Evolutionary conservation across 768 basidiomycete genomes (phyloP), one percentile per base, ranked within the genome.

Genomic region (Neoboletus brunneissimus): DNA sequence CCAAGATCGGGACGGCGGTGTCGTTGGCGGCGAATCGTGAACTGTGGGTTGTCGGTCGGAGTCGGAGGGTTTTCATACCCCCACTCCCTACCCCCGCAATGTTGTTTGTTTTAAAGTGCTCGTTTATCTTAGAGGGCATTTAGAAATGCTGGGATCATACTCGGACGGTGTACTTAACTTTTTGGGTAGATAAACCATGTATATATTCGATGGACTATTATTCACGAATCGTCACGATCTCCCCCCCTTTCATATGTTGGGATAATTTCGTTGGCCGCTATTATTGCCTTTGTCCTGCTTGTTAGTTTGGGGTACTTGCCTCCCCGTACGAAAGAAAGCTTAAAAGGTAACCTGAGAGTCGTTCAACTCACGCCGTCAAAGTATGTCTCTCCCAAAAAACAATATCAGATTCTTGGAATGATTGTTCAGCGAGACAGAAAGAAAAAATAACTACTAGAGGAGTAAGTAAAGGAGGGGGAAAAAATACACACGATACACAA

Each of bases 401-500:
- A 23, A 44, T 15, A 31, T n/a, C 12, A 20, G n/a, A 41, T 55
- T 51, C 50, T 43, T 9, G 8, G 15, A 27, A 51, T 37, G 23
- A 49, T 44, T 3, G 47, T 51, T 64, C 48, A 40, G 35, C 34
- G 35, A 43, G 47, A 57, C 47, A 47, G 31, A 20, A 31, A 51
- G 48, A 48, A 41, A 51, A 50, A 29, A 48, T n/a, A 51, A 34
- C 29, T 29, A 29, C 8, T 29, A 29, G 29, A 29, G 29, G 40
- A 43, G 25, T 20, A n/a, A n/a, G n/a, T 25, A 47, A 38, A 31
- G 44, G 5, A 18, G 6, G 27, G 4, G 6, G 29, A 20, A 41
- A 50, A 44, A 51, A 40, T 63, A 65, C 60, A 64, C 41, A 25
- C 32, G 34, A 51, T 65, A 66, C 64, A 63, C 53, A 43, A 27